Conservation (phyloP, 2,329 filamentous ascomycete species). For the Penicillium hesseltinei region DNA sequence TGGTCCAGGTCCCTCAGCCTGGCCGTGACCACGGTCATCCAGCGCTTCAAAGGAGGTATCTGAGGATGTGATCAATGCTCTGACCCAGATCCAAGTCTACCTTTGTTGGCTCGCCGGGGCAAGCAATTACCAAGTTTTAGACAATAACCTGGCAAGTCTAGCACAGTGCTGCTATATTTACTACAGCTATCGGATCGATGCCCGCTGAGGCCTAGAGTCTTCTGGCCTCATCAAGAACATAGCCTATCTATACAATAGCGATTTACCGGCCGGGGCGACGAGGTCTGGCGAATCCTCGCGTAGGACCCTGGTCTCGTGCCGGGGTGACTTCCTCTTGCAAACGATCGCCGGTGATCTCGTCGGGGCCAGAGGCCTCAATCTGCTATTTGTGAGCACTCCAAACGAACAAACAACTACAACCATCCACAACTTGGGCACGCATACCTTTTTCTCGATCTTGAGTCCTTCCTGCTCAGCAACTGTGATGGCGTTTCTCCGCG, state of each 20-base stretch:
- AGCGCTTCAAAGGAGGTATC: background rate
- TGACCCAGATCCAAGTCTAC: background rate
- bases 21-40: background rate
- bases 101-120: background rate
- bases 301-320: constrained; percentile 47
- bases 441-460: constrained; percentile 56
- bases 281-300: constrained; percentile 60
- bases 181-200: background rate
- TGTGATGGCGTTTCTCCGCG: constrained; percentile 53
- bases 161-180: background rate
- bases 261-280: constrained; percentile 58
- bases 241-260: constrained; percentile 7
- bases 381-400: constrained; percentile 28
- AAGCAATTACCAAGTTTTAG: background rate
- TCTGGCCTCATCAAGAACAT: background rate
- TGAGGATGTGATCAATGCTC: background rate
- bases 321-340: constrained; percentile 55
- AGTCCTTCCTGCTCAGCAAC: constrained; percentile 57
- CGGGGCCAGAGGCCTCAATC: constrained; percentile 60
- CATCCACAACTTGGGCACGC: constrained; percentile 2
- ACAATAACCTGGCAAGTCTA: background rate
- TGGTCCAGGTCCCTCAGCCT: background rate
- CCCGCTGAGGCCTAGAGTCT: background rate
- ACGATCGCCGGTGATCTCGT: constrained; percentile 55
- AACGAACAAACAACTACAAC: constrained; percentile 1